Percentiles rank a stretch among this genome's conserved stretches.
phyloP scores from a whole-genome alignment of 2,329 filamentous ascomycete species.

The Coniochaeta sp. region DNA sequence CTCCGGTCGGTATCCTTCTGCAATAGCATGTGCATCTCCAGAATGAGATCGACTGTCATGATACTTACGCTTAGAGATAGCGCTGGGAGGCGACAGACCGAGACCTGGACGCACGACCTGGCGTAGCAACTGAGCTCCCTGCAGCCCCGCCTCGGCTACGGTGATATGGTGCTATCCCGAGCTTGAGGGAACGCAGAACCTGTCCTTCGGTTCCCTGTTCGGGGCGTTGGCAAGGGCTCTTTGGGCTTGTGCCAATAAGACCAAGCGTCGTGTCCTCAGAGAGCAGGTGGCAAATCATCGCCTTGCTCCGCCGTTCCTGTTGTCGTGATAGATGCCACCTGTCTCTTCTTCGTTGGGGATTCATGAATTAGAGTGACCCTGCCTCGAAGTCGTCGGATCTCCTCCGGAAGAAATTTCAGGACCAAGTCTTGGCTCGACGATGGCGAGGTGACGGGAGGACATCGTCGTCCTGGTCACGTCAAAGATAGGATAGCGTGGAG shows the following conservation, averaged over 20 bases:
- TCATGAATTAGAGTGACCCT: neutral
- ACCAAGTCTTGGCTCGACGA: neutral
- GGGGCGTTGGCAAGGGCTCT: neutral
- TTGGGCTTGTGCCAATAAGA: neutral
- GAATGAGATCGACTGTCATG: too few species aligned
- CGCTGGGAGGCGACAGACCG: too few species aligned
- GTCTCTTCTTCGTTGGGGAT: too few species aligned
- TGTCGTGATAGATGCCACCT: too few species aligned
- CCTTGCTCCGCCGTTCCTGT: neutral
- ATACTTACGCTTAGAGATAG: too few species aligned
- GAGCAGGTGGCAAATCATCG: neutral
- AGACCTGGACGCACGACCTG: too few species aligned
- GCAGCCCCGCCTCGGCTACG: too few species aligned
- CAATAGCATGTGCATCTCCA: too few species aligned
- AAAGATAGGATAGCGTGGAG: neutral
- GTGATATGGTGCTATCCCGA: neutral
- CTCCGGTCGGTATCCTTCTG: too few species aligned
- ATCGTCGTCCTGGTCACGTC: neutral
- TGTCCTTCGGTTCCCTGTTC: neutral
- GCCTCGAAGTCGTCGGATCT: neutral
- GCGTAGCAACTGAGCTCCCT: too few species aligned
- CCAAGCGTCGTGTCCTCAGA: neutral
- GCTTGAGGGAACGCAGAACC: neutral
- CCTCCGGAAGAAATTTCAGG: neutral
- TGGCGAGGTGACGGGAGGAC: neutral